phyloP scores from a whole-genome alignment of 2,329 filamentous ascomycete species.

The Xylaria sp. region DNA sequence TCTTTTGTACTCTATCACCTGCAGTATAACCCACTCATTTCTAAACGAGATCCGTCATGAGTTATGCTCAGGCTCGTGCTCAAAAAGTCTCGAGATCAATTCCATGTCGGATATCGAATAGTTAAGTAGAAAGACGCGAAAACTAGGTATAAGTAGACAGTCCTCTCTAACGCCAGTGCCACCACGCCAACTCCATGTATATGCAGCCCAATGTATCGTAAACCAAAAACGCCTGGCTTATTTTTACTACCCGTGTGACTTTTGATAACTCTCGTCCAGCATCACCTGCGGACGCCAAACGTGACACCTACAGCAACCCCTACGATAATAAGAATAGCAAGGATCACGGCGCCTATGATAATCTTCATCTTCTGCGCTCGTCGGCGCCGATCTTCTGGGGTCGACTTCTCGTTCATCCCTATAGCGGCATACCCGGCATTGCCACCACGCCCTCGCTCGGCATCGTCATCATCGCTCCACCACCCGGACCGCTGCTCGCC shows the following conservation, averaged over 20 bases:
- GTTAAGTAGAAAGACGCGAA: too few relatives aligned
- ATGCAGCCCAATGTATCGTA: conserved; percentile 7
- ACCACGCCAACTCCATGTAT: background rate
- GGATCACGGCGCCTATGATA: conserved; percentile 16
- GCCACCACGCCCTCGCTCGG: conserved; percentile 5
- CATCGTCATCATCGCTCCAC: conserved; percentile 27
- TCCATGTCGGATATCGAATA: too few relatives aligned
- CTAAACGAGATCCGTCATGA: too few relatives aligned
- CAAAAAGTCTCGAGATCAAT: too few relatives aligned
- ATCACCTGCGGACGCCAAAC: conserved; percentile 13
- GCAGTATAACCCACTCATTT: too few relatives aligned
- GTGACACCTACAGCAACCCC: conserved; percentile 32
- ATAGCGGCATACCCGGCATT: conserved; percentile 5
- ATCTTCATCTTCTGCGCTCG: conserved; percentile 25
- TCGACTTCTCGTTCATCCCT: conserved; percentile 14
- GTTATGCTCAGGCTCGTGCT: too few relatives aligned
- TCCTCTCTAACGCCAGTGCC: conserved; percentile 6
- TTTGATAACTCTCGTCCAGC: background rate
- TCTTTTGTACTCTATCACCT: too few relatives aligned
- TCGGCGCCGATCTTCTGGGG: conserved; percentile 9
- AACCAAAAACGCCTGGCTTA: too few relatives aligned
- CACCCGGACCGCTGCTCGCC: conserved; percentile 27
- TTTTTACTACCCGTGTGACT: too few relatives aligned
- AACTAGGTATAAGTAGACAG: too few relatives aligned
- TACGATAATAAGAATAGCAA: conserved; percentile 28